These are phyloP conservation scores for Paramecium caudatum DNA, from an alignment of 73 alveolate species.

Conservation along the genomic window DNA sequence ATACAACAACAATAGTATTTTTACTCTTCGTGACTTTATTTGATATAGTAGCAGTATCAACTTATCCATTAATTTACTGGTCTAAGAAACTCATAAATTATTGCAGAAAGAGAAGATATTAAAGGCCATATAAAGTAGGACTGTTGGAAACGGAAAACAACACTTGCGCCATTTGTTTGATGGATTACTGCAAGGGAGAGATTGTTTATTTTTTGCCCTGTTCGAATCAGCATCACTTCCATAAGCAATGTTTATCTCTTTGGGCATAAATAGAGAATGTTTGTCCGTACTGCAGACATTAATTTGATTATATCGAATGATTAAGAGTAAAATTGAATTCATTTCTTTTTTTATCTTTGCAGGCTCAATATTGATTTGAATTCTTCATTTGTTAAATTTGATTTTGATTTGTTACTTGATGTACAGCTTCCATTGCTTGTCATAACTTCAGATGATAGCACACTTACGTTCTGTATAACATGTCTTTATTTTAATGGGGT, in stretches of 20 bases:
- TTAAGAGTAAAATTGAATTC: neutral
- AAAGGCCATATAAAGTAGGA: neutral
- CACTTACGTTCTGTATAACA: conserved; percentile 38
- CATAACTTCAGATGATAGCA: conserved; percentile 43
- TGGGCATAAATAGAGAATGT: neutral
- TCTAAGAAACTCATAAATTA: neutral
- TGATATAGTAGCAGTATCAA: neutral
- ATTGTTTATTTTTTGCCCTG: neutral
- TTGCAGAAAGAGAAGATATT: neutral
- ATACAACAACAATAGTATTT: neutral
- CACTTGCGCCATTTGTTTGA: conserved; percentile 22
- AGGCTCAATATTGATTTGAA: neutral
- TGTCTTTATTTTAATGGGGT: conserved; percentile 55
- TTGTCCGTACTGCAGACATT: conserved; percentile 13
- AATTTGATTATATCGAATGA: conserved; percentile 18
- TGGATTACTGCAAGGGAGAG: neutral
- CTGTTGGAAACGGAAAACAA: neutral
- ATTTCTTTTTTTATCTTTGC: neutral
- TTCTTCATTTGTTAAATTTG: conserved; percentile 36
- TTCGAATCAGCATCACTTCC: neutral
- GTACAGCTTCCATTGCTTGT: conserved; percentile 41
- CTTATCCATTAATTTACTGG: neutral
- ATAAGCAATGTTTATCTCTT: neutral
- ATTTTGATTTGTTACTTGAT: conserved; percentile 22
- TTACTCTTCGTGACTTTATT: neutral